phyloP scores from a whole-genome alignment of 1,139 yeast genomes.

The Magnusiomyces paraingens region DNA sequence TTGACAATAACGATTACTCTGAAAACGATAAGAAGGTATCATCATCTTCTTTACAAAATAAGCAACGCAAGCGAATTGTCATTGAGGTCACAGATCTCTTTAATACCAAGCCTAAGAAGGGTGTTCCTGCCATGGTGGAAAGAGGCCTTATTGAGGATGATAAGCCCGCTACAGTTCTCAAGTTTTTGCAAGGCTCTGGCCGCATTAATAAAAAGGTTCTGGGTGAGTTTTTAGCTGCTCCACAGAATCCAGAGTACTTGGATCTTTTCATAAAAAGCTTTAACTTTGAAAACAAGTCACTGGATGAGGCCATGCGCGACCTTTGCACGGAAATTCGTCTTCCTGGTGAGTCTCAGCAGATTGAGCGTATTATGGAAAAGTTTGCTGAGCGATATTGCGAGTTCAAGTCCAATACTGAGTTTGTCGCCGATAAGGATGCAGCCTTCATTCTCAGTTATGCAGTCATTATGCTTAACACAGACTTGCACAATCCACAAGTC shows the following conservation, averaged over 20 bases:
- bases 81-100: constrained; percentile 67
- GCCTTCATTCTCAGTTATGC: constrained; percentile 92
- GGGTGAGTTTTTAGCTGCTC: constrained; percentile 82
- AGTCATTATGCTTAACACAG: constrained; percentile 87
- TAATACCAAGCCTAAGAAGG: constrained; percentile 72
- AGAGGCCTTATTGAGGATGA: constrained; percentile 58
- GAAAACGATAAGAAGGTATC: constrained; percentile 20
- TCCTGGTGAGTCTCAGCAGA: constrained; percentile 97
- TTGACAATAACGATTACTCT: constrained; percentile 22
- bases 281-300: constrained; percentile 71
- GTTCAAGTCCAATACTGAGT: constrained; percentile 13
- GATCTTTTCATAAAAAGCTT: constrained; percentile 60
- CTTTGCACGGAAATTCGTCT: constrained; percentile 77
- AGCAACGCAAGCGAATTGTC: constrained; percentile 63
- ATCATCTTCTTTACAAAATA: constrained; percentile 31
- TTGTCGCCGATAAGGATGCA: constrained; percentile 53
- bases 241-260: constrained; percentile 55
- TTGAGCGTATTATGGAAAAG: constrained; percentile 81
- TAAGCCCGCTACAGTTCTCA: constrained; percentile 58
- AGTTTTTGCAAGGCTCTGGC: constrained; percentile 68
- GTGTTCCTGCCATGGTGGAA: constrained; percentile 55
- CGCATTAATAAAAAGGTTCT: constrained; percentile 78
- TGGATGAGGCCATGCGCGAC: constrained; percentile 88
- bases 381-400: constrained; percentile 74
- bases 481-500: constrained; percentile 74